phyloP scores from a whole-genome alignment of 1,284 basidiomycete genomes.

The Thelephora terrestris region DNA sequence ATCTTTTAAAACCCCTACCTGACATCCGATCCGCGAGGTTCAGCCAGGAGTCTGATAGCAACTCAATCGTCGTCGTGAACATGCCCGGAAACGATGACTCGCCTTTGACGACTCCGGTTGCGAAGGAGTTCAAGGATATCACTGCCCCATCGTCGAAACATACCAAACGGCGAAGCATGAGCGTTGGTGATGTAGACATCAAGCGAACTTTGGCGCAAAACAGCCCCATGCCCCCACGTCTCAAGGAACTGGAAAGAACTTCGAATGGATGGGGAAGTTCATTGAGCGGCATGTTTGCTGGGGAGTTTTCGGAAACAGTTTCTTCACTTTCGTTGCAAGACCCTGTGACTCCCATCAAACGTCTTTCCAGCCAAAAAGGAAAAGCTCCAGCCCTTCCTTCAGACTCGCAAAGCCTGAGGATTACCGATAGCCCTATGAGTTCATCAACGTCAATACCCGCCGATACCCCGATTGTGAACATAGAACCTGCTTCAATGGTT shows the following conservation, averaged over 20 bases:
- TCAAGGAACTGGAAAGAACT: slow-evolving; percentile 22
- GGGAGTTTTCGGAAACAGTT: slow-evolving; percentile 52
- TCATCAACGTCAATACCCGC: slow-evolving; percentile 15
- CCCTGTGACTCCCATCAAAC: slow-evolving; percentile 46
- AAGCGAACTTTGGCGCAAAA: slow-evolving; percentile 30
- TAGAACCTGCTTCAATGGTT: slow-evolving; percentile 15
- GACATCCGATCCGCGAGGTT: slow-evolving; percentile 30
- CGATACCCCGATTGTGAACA: slow-evolving; percentile 18
- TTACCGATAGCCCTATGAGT: slow-evolving; percentile 10
- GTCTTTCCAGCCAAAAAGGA: slow-evolving; percentile 22
- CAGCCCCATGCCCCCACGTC: slow-evolving; percentile 19
- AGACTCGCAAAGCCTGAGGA: slow-evolving; percentile 1
- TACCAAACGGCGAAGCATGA: slow-evolving; percentile 62
- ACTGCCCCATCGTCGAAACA: slow-evolving; percentile 21
- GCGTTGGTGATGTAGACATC: slow-evolving; percentile 57
- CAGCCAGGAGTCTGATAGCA: slow-evolving; percentile 29
- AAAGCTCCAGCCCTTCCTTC: slow-evolving; percentile 12
- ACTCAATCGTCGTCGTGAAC: slow-evolving; percentile 46
- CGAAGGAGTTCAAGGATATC: slow-evolving; percentile 9
- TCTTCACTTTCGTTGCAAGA: slow-evolving; percentile 50
- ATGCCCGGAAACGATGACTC: not conserved
- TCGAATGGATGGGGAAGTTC: slow-evolving; percentile 34
- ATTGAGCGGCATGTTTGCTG: slow-evolving; percentile 52
- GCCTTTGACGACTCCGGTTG: not conserved
- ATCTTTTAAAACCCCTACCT: slow-evolving; percentile 49